These are phyloP conservation scores for Phallus indusiatus DNA, from an alignment of 768 basidiomycete species.

Conservation along the genomic window DNA sequence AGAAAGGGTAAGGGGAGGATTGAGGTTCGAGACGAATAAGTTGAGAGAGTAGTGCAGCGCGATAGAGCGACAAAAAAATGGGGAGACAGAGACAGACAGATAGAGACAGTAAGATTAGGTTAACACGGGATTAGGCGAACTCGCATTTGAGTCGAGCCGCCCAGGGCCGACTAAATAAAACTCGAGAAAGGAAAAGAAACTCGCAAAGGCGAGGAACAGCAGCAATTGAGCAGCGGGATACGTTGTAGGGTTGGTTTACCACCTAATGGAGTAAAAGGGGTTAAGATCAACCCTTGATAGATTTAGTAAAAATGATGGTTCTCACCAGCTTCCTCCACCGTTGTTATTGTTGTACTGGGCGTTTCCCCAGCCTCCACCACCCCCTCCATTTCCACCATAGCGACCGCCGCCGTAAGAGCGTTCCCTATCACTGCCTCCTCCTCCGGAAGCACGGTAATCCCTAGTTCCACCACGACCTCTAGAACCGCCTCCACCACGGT, in stretches of 20 bases:
- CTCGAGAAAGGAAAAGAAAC: background rate
- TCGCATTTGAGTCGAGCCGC: background rate
- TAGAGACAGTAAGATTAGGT: background rate
- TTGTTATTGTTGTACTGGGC: slow-evolving; percentile 20
- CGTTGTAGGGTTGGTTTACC: slow-evolving; percentile 26
- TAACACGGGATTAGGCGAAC: background rate
- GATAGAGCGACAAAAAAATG: background rate
- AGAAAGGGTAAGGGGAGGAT: background rate
- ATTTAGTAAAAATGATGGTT: background rate
- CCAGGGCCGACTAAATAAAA: background rate
- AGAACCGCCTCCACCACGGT: slow-evolving; percentile 37
- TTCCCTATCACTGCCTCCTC: slow-evolving; percentile 21
- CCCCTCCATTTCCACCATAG: slow-evolving; percentile 23
- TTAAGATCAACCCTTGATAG: background rate
- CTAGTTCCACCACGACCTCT: slow-evolving; percentile 45
- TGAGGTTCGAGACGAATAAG: background rate
- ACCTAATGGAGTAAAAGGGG: slow-evolving; percentile 25
- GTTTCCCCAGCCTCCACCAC: slow-evolving; percentile 2
- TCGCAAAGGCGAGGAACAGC: background rate
- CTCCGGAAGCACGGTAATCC: slow-evolving; percentile 30
- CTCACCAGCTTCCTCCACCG: slow-evolving; percentile 8
- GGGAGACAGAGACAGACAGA: background rate
- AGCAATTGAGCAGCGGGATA: background rate
- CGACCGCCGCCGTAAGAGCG: slow-evolving; percentile 17
- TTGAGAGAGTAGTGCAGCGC: slow-evolving; percentile 7